Base-by-base conservation (phyloP, 257 asterid genomes). In the Orobanche coerulescens region DNA sequence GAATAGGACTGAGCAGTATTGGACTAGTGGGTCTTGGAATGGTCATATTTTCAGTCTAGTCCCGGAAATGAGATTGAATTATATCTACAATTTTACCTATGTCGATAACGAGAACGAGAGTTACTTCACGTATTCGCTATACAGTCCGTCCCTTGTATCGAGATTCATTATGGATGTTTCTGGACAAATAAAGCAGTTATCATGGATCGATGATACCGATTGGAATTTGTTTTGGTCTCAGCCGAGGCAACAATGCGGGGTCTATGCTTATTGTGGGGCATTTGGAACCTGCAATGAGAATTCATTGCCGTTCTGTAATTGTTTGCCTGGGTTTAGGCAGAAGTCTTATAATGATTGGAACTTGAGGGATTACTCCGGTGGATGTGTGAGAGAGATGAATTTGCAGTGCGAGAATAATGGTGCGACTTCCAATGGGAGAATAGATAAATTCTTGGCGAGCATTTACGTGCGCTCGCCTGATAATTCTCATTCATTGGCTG, bases 21-120 rank as follows among this genome's bases (percentile, higher is more conserved):
- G 95, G 93, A 58, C 70, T 0, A 84, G 90, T 68, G 95, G 95
- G 28, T 0, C 76, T 2, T 90, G 97, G 97, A 74, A 84, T 59
- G 84, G 74, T 18, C 70, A 9, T 1, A 77, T 73, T 64, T 90
- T 86, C 64, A 82, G 87, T 58, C 18, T 8, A 14, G 86, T 84
- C 15, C 95, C 90, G 36, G 84, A 81, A 33, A 78, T 83, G 83
- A 67, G 76, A 31, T 61, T 69, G 71, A 75, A 79, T 70, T 65
- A 66, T 49, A 72, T 62, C 14, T 82, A 62, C 37, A 67, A 79
- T 25, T 82, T 79, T 33, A 68, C 70, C 58, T 82, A 57, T 54
- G 19, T 68, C 4, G 43, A 82, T 50, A 62, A 65, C n/a, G 48
- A 3, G 0, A 28, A 77, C 11, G 84, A 79, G 75, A 70, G 69